Evolutionary conservation across 1,284 basidiomycete species (phyloP).

Genomic region (Sporisorium iseilematis-ciliati): DNA sequence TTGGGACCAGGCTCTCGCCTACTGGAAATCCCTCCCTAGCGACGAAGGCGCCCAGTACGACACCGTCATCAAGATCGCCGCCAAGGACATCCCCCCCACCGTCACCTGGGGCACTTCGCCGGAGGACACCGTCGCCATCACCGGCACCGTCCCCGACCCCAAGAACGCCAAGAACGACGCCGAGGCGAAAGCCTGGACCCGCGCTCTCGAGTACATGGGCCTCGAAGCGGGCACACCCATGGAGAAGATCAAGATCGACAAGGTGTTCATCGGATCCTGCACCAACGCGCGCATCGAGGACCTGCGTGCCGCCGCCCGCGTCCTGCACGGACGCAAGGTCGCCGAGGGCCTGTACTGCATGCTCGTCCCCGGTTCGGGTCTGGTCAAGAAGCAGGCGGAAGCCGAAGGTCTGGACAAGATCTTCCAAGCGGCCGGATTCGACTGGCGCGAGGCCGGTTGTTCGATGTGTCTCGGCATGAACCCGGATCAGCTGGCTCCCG

Average conservation of each 20-base stretch:
- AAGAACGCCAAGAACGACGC: constrained; percentile 58
- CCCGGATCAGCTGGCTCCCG: constrained; percentile 67
- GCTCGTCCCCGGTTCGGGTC: constrained; percentile 68
- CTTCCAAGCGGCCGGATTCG: constrained; percentile 68
- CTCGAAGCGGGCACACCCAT: constrained; percentile 64
- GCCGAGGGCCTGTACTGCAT: constrained; percentile 64
- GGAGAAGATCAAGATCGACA: constrained; percentile 69
- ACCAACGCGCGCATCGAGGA: constrained; percentile 69
- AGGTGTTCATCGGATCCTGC: constrained; percentile 69
- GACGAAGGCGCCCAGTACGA: constrained; percentile 67
- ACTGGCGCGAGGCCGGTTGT: constrained; percentile 69
- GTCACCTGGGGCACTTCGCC: constrained; percentile 68
- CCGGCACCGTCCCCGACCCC: constrained; percentile 64
- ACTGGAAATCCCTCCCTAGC: constrained; percentile 65
- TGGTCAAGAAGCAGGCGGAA: constrained; percentile 69
- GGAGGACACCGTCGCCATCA: constrained; percentile 67
- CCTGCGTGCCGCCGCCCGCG: constrained; percentile 64
- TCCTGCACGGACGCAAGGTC: constrained; percentile 65
- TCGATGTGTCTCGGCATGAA: constrained; percentile 70
- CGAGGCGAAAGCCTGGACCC: constrained; percentile 54
- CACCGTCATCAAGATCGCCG: constrained; percentile 62
- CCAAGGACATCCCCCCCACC: constrained; percentile 67
- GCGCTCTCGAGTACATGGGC: constrained; percentile 68
- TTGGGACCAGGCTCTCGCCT: constrained; percentile 65
- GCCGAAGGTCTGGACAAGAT: constrained; percentile 69